Evolutionary conservation across 768 basidiomycete species (phyloP).

Genomic region (Rickenella mellea): DNA sequence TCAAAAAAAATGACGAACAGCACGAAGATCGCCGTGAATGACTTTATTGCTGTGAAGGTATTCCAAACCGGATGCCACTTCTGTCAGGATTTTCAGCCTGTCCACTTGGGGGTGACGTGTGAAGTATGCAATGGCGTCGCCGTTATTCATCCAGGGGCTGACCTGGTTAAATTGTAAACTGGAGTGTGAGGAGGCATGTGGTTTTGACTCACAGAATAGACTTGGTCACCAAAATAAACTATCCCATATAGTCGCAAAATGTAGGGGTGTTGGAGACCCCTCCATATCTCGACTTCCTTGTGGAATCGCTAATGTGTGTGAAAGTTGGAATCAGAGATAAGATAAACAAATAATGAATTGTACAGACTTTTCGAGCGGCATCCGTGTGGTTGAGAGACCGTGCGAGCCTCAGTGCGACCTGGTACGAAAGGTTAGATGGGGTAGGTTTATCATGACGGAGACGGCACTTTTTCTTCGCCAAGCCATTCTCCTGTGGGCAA

Average conservation of each 20-base stretch:
- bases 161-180: conserved; percentile 30
- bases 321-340: neutral
- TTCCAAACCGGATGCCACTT: conserved; percentile 26
- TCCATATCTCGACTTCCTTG: conserved; percentile 33
- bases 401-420: conserved; percentile 32
- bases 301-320: conserved; percentile 37
- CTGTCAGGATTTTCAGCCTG: conserved; percentile 26
- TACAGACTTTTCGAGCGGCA: conserved; percentile 24
- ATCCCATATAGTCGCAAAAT: conserved; percentile 29
- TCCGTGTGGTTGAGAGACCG: conserved; percentile 24
- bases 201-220: conserved; percentile 23
- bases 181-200: too few relatives aligned
- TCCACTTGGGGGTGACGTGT: conserved; percentile 21
- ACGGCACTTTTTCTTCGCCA: conserved; percentile 23
- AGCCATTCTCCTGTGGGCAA: conserved; percentile 31
- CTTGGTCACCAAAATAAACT: conserved; percentile 21
- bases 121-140: conserved; percentile 28
- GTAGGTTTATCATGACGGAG: neutral
- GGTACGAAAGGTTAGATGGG: neutral
- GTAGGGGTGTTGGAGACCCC: conserved; percentile 30
- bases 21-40: conserved; percentile 14
- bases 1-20: conserved; percentile 5
- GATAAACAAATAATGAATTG: neutral
- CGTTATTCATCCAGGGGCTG: conserved; percentile 36
- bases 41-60: conserved; percentile 8